Percentiles rank a stretch among this genome's conserved stretches.
phyloP scores from a whole-genome alignment of 2,329 filamentous ascomycete species.

The Stemphylium beticola region DNA sequence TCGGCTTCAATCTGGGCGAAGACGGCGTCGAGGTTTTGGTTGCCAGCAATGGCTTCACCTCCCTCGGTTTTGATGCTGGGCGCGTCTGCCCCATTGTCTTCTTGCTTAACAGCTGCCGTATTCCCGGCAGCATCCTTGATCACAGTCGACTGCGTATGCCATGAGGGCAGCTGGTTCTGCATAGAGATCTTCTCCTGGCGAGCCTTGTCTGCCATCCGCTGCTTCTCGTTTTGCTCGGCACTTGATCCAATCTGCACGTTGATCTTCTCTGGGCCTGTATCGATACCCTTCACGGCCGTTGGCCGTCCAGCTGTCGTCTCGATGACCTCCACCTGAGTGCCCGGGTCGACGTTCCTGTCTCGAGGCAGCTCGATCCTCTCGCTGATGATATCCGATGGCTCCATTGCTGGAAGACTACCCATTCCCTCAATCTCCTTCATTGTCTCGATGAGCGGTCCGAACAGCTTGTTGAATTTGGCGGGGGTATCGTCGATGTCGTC shows the following conservation, averaged over 20 bases:
- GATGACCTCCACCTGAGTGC: slow-evolving; percentile 64
- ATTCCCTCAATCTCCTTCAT: slow-evolving; percentile 70
- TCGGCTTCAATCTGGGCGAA: slow-evolving; percentile 71
- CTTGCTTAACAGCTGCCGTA: slow-evolving; percentile 40
- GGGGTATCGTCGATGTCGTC: slow-evolving; percentile 50
- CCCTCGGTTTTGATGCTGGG: slow-evolving; percentile 51
- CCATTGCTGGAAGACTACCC: slow-evolving; percentile 76
- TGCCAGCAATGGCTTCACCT: slow-evolving; percentile 58
- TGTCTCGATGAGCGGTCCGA: slow-evolving; percentile 74
- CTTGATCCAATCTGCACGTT: slow-evolving; percentile 71
- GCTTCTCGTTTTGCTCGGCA: slow-evolving; percentile 70
- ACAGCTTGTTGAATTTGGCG: slow-evolving; percentile 71
- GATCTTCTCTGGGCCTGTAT: slow-evolving; percentile 71
- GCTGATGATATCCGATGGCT: slow-evolving; percentile 72
- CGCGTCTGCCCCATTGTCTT: slow-evolving; percentile 48
- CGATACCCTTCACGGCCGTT: slow-evolving; percentile 72
- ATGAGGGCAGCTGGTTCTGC: slow-evolving; percentile 73
- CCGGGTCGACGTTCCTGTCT: slow-evolving; percentile 69
- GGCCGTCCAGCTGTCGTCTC: slow-evolving; percentile 62
- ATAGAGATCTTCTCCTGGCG: slow-evolving; percentile 69
- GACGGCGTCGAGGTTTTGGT: slow-evolving; percentile 68
- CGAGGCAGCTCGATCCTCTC: slow-evolving; percentile 69
- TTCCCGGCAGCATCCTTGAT: slow-evolving; percentile 56
- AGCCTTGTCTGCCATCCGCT: slow-evolving; percentile 68
- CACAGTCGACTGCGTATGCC: slow-evolving; percentile 75